Evolutionary conservation across 305 asterid genomes (phyloP), one percentile per base, ranked within the genome.

Genomic region (Fraxinus velutina): DNA sequence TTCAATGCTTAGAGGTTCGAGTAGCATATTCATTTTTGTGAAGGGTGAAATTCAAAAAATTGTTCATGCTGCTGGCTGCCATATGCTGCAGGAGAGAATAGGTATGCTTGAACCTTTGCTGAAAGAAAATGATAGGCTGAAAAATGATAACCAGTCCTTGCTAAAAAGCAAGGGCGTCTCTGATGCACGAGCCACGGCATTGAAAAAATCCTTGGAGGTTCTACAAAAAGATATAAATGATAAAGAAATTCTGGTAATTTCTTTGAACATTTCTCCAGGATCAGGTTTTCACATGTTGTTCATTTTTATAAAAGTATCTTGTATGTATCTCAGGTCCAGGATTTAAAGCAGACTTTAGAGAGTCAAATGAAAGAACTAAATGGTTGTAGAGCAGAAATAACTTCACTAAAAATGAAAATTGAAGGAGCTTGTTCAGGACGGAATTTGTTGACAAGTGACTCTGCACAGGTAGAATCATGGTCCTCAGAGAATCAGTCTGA

Each of bases 331-430:
- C 90, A 94, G 99, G 93, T 93, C 83, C 98, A 91, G 86, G 91
- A 86, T 84, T 83, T 92, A 90, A 96, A 92, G 91, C 92, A 88
- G 87, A 88, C 91, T 80, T 57, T 91, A 84, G 96, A 91, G 83
- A 88, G 89, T 85, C 95, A 90, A 89, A 88, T 90, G 78, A 91
- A 90, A 87, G 97, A 92, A 86, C 85, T 96, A 85, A 95, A 94
- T 91, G 97, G 88, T 76, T 93, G 97, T 83, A 90, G 98, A 89
- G 98, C 97, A 84, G 99, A 96, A 92, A 91, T 96, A 89, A 96
- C 99, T 84, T 89, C 97, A 57, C 91, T 96, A 78, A 94, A 96
- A 88, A 91, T 90, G 97, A 90, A 88, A 73, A 88, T 93, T 78
- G 98, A 94, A 88, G 95, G 91, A 71, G 89, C 93, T 86, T 95